phyloP scores from a whole-genome alignment of 1,284 basidiomycete species.

The Heterobasidion annosum region DNA sequence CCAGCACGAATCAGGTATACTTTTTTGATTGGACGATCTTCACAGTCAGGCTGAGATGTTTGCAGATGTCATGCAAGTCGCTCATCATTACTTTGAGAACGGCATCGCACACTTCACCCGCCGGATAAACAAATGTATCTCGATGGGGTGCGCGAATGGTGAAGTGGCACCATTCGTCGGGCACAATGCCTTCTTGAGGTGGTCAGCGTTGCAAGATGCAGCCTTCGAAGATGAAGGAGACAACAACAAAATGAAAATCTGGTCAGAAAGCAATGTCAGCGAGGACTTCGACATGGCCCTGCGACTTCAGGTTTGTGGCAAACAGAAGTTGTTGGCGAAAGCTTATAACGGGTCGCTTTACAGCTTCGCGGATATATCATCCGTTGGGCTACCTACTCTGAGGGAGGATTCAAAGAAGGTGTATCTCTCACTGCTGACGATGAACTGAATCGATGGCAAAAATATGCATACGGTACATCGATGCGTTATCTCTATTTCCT shows the following conservation, averaged over 20 bases:
- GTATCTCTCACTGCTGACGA: constrained; percentile 79
- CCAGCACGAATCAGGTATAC: constrained; percentile 67
- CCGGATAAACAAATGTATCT: constrained; percentile 71
- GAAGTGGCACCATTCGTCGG: constrained; percentile 84
- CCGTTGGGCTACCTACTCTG: constrained; percentile 79
- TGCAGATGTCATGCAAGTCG: constrained; percentile 78
- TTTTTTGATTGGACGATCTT: neutral
- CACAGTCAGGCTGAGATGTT: neutral
- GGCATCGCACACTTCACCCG: constrained; percentile 80
- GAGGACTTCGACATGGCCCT: constrained; percentile 78
- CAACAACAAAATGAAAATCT: constrained; percentile 55
- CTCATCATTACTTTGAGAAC: constrained; percentile 81
- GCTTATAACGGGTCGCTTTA: neutral
- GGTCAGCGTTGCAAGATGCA: constrained; percentile 78
- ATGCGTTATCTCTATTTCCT: neutral
- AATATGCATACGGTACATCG: constrained; percentile 68
- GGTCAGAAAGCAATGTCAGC: constrained; percentile 79
- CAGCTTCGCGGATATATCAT: constrained; percentile 62
- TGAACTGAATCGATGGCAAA: constrained; percentile 81
- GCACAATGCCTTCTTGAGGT: constrained; percentile 82
- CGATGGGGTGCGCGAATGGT: constrained; percentile 68
- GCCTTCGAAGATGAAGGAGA: constrained; percentile 62
- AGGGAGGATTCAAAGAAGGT: constrained; percentile 79
- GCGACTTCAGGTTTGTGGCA: constrained; percentile 20
- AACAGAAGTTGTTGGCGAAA: too few relatives aligned